Evolutionary conservation across 2,329 filamentous ascomycete genomes (phyloP), one percentile per base, ranked within the genome.

Genomic region (Ceratocystis huliohia): DNA sequence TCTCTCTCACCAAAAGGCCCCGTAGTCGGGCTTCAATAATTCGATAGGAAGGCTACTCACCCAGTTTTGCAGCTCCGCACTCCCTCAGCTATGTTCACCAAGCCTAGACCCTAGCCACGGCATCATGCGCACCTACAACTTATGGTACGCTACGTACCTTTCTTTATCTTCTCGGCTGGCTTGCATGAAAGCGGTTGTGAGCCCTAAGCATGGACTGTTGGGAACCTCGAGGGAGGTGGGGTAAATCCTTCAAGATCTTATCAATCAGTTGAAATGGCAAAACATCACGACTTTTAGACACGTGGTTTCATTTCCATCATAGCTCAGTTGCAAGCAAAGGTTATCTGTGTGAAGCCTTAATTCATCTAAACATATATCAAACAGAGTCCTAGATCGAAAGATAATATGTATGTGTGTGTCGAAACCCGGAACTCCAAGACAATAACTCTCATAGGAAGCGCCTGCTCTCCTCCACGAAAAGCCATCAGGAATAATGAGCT

Each of bases 201-300:
- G 56, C 48, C 48, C 22, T 53, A 22, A 50, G 48, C 22, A 28
- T 22, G 7, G 22, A 25, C 53, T 28, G 20, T 33, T n/a, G 4
- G 56, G 28, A 33, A n/a, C 22, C 56, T 13, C 10, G 15, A 30
- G 17, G 30, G 56, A 30, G 28, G 17, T 37, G 8, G 28, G 56
- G 17, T 59, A 17, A 37, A 37, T 37, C 28, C 56, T 50, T 2
- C 25, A 64, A 65, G 66, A 68, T 68, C 66, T 68, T 66, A 68
- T 68, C 66, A 68, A 68, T 68, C 66, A 68, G 66, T 66, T 50
- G 57, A 41, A 46, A 17, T 41, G 61, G 6, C 44, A 20, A 57
- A 48, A 25, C 61, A 66, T 66, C 65, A 17, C 65, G 20, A 66
- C 15, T 20, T 46, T 20, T 28, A 25, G 4, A 13, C 46, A 48